Conservation (phyloP, 2,329 filamentous ascomycete species). For the Xylaria digitata region DNA sequence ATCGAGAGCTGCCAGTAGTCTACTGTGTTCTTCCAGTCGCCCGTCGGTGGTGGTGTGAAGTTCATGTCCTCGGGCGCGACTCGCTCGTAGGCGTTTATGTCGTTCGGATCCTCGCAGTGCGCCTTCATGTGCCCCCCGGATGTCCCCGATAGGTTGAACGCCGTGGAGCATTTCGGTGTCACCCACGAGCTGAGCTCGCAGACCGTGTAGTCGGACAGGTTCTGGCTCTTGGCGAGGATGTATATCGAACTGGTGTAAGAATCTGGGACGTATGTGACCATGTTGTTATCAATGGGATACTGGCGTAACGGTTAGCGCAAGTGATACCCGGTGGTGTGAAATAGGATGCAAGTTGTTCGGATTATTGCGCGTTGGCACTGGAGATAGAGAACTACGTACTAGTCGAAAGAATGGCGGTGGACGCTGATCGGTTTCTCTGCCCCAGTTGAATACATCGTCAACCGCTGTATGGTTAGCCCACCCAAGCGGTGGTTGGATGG, state of each 20-base stretch:
- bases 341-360: too few relatives aligned
- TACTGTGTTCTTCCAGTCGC: slow-evolving; percentile 67
- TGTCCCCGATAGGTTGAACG: slow-evolving; percentile 65
- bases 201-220: slow-evolving; percentile 66
- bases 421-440: slow-evolving; percentile 58
- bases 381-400: slow-evolving; percentile 49
- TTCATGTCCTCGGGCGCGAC: slow-evolving; percentile 48
- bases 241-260: slow-evolving; percentile 68
- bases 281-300: slow-evolving; percentile 73
- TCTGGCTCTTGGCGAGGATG: slow-evolving; percentile 65
- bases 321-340: not conserved
- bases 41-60: slow-evolving; percentile 49
- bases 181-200: slow-evolving; percentile 74
- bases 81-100: slow-evolving; percentile 66
- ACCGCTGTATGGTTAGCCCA: slow-evolving; percentile 69
- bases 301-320: slow-evolving; percentile 42
- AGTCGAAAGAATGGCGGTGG: slow-evolving; percentile 64
- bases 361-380: not conserved
- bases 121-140: slow-evolving; percentile 69
- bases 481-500: slow-evolving; percentile 45
- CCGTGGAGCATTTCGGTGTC: slow-evolving; percentile 74
- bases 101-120: slow-evolving; percentile 67
- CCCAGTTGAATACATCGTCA: slow-evolving; percentile 78
- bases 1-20: slow-evolving; percentile 66
- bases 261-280: slow-evolving; percentile 67